Conservation (phyloP, 139 green algal species). For the Coelastrella sp. region DNA sequence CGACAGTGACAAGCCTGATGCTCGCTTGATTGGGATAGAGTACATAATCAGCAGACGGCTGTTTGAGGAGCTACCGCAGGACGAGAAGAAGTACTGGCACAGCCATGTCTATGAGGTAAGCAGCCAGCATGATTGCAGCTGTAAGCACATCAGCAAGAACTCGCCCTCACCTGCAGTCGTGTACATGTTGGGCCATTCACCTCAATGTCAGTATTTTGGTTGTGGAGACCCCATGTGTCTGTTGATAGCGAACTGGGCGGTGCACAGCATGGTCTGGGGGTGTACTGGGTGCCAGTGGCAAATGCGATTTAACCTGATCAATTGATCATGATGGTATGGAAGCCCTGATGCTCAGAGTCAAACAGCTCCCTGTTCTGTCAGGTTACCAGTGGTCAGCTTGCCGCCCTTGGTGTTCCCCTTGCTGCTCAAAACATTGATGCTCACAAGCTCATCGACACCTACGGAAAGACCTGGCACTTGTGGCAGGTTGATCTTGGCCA, state of each 20-base stretch:
- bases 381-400: slow-evolving; percentile 64
- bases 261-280: too few species aligned
- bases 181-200: too few species aligned
- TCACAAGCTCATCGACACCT: slow-evolving; percentile 58
- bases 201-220: too few species aligned
- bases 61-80: slow-evolving; percentile 72
- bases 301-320: too few species aligned
- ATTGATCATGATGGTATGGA: too few species aligned
- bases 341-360: too few species aligned
- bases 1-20: slow-evolving; percentile 54
- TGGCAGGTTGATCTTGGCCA: slow-evolving; percentile 83
- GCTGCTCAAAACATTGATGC: slow-evolving; percentile 66
- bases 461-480: slow-evolving; percentile 81
- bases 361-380: slow-evolving; percentile 12
- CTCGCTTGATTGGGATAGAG: slow-evolving; percentile 73
- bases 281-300: too few species aligned
- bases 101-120: slow-evolving; percentile 76
- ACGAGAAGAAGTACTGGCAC: slow-evolving; percentile 87
- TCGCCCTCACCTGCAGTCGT: too few species aligned
- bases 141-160: not conserved
- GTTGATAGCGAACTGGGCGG: too few species aligned
- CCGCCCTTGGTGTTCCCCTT: slow-evolving; percentile 51
- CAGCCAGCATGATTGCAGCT: not conserved
- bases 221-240: too few species aligned
- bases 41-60: slow-evolving; percentile 81